Evolutionary conservation across 1,284 basidiomycete genomes (phyloP), one percentile per base, ranked within the genome.

Genomic region (Ustilago lituana): DNA sequence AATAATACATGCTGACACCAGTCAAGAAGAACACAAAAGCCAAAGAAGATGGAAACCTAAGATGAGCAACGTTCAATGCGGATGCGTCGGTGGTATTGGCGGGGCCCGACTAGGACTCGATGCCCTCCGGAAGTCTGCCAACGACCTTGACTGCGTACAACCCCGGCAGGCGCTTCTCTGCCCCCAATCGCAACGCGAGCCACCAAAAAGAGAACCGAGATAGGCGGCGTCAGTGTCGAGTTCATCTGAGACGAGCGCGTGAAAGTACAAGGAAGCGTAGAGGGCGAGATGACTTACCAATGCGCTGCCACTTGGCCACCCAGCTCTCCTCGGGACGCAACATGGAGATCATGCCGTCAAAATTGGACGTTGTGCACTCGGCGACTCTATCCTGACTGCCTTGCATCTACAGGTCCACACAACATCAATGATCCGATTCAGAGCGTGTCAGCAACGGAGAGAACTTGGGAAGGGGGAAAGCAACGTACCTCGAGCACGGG

Each of bases 321-420:
- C 95, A 98, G 83, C 92, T 94, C 62, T 88, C 87, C 74, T 93
- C 90, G 1, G 94, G 91, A 76, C 93, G 88, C 53, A 94, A 88
- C 68, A 94, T 88, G 5, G 93, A 89, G 74, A 98, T 92, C 46
- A 93, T 87, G 17, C 96, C 96, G 78, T 98, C 95, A 77, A 91
- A 98, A 70, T 92, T 90, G 1, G 91, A 89, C n/a, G 93, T 95
- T 9, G 95, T 98, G 83, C 93, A 97, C 56, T 88, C 86, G 11
- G 87, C 84, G 27, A 98, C 92, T 31, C 92, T 87, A 71, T 97
- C 94, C 14, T 88, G 86, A 61, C 88, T 90, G 22, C 90, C 89
- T 83, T 92, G 92, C 89, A 98, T 91, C 93, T 97, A 50, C 29
- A n/a, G n/a, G n/a, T n/a, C n/a, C n/a, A n/a, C n/a, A n/a, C n/a